Percentiles rank a stretch among this genome's conserved stretches.
Conservation (phyloP, 371 early-diverging fungal species). For the Blakeslea trispora region DNA sequence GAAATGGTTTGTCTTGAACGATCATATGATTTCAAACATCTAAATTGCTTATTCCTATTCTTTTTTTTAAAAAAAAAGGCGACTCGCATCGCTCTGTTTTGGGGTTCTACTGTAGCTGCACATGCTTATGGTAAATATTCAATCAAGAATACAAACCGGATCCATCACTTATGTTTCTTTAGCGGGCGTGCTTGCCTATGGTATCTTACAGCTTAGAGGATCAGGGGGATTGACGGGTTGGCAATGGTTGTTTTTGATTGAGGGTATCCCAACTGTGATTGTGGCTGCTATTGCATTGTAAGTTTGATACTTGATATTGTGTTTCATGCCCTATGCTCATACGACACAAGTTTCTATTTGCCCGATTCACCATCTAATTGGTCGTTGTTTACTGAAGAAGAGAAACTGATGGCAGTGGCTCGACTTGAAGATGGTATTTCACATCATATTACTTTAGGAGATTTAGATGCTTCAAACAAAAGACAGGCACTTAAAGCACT, state of each 20-base stretch:
- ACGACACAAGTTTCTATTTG: conserved; percentile 34
- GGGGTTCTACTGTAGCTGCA: conserved; percentile 49
- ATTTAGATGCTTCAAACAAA: conserved; percentile 39
- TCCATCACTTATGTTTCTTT: not conserved
- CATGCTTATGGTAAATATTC: conserved; percentile 43
- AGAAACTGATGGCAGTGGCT: conserved; percentile 29
- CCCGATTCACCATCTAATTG: conserved; percentile 46
- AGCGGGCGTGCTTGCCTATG: conserved; percentile 54
- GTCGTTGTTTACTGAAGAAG: conserved; percentile 32
- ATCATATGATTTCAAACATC: not conserved
- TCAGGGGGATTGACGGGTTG: conserved; percentile 42
- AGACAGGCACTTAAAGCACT: conserved; percentile 41
- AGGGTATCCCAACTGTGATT: conserved; percentile 52
- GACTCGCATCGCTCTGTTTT: conserved; percentile 51
- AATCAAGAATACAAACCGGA: not conserved
- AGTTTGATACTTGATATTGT: too few species aligned
- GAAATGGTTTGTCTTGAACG: conserved; percentile 31
- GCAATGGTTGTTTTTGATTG: conserved; percentile 55
- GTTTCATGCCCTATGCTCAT: too few species aligned
- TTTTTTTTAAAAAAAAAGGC: conserved; percentile 19
- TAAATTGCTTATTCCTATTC: too few species aligned
- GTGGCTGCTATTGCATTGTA: conserved; percentile 42
- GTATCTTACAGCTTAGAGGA: conserved; percentile 42
- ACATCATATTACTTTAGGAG: conserved; percentile 34
- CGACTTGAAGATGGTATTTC: conserved; percentile 23